Percentiles rank a stretch among this genome's conserved stretches.
phyloP scores from a whole-genome alignment of 495 filamentous ascomycete genomes.

The Podospora didyma region DNA sequence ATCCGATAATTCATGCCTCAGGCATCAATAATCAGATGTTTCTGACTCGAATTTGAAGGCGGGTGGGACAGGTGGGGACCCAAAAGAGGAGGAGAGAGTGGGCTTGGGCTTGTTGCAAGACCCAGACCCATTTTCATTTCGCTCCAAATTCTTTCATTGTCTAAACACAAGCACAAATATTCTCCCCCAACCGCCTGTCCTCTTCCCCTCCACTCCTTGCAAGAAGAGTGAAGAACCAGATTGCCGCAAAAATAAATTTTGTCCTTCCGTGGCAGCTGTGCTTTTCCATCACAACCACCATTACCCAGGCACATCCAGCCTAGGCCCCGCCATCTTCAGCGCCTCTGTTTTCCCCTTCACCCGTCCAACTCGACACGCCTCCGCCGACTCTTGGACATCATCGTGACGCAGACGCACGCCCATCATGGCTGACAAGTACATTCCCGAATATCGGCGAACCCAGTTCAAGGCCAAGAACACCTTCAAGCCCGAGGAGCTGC shows the following conservation, averaged over 20 bases:
- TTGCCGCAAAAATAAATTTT: background rate
- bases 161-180: conserved; percentile 27
- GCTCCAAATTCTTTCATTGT: conserved; percentile 35
- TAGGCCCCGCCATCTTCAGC: background rate
- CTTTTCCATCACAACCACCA: conserved; percentile 10
- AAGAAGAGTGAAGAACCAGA: background rate
- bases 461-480: conserved; percentile 98
- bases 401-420: conserved; percentile 24
- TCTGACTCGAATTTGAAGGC: background rate
- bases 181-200: conserved; percentile 7
- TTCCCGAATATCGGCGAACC: conserved; percentile 97
- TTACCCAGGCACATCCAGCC: no score
- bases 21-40: background rate
- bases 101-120: conserved; percentile 7
- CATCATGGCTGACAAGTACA: conserved; percentile 96
- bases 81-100: background rate
- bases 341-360: conserved; percentile 20
- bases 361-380: conserved; percentile 30
- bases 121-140: conserved; percentile 9
- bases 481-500: conserved; percentile 98
- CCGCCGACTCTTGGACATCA: conserved; percentile 23
- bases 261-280: conserved; percentile 24
- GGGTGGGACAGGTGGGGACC: background rate
- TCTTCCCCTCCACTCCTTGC: background rate
- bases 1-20: background rate